Evolutionary conservation across 495 filamentous ascomycete species (phyloP).

Genomic region (Thozetella sp.): DNA sequence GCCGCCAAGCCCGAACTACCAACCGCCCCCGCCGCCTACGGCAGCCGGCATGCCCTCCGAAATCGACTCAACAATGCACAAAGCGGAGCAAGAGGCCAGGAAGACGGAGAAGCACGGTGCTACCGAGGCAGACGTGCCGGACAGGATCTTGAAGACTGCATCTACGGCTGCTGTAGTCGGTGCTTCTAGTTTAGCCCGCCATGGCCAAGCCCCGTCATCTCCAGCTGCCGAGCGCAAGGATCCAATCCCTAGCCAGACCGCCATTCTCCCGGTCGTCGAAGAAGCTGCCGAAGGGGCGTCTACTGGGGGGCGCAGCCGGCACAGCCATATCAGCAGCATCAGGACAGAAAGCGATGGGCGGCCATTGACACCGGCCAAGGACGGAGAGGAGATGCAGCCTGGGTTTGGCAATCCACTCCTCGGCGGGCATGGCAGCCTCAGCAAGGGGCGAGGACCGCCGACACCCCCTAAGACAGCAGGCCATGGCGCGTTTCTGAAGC

Average conservation of each 20-base stretch:
- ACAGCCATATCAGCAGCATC: conserved; percentile 40
- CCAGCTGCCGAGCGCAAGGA: conserved; percentile 48
- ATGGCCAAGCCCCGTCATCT: conserved; percentile 51
- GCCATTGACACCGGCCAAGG: conserved; percentile 38
- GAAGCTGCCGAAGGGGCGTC: conserved; percentile 84
- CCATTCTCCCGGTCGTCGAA: conserved; percentile 88
- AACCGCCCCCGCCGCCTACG: conserved; percentile 44
- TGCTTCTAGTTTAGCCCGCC: conserved; percentile 50
- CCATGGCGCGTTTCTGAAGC: conserved; percentile 30
- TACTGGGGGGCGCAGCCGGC: conserved; percentile 52
- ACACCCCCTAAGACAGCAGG: conserved; percentile 44
- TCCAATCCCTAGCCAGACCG: conserved; percentile 51
- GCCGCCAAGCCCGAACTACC: conserved; percentile 43
- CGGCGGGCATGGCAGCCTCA: conserved; percentile 33
- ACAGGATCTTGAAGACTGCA: conserved; percentile 48
- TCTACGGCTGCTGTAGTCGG: conserved; percentile 40
- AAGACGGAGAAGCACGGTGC: conserved; percentile 33
- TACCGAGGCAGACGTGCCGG: conserved; percentile 49
- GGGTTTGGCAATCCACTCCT: conserved; percentile 43
- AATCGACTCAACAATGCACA: conserved; percentile 29
- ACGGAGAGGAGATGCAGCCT: conserved; percentile 36
- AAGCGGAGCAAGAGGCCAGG: conserved; percentile 31
- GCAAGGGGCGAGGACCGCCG: conserved; percentile 32
- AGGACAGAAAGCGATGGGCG: conserved; percentile 40
- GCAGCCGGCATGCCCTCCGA: conserved; percentile 42